Conservation (phyloP, 495 filamentous ascomycete species). For the Penicillium argentinense region DNA sequence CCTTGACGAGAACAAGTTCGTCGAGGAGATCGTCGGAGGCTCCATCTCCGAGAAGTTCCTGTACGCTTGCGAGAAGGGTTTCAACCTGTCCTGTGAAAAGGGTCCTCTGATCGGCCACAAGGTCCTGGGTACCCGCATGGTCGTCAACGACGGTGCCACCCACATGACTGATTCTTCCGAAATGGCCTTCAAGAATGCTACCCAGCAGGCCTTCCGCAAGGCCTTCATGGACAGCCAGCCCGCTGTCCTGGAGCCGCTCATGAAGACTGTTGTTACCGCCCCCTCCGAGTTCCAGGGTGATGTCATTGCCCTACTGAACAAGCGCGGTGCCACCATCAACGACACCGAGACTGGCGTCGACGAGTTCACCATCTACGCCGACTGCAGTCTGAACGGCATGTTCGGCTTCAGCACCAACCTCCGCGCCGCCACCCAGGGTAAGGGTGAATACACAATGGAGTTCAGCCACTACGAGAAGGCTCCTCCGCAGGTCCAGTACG, state of each 20-base stretch:
- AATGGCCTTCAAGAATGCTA: slow-evolving; percentile 96
- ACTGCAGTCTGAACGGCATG: slow-evolving; percentile 93
- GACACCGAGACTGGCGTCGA: slow-evolving; percentile 94
- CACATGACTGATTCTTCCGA: slow-evolving; percentile 98
- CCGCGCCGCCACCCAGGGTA: slow-evolving; percentile 93
- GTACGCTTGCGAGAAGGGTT: slow-evolving; percentile 94
- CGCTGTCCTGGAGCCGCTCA: slow-evolving; percentile 87
- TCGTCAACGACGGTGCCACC: slow-evolving; percentile 94
- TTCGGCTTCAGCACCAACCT: slow-evolving; percentile 93
- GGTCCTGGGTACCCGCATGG: slow-evolving; percentile 86
- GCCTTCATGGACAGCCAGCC: slow-evolving; percentile 79
- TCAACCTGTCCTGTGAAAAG: slow-evolving; percentile 78
- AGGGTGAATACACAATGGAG: slow-evolving; percentile 99
- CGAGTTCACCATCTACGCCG: slow-evolving; percentile 92
- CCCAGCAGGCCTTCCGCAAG: slow-evolving; percentile 96
- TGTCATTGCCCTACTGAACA: slow-evolving; percentile 92
- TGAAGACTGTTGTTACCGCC: slow-evolving; percentile 96
- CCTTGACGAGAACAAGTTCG: slow-evolving; percentile 78
- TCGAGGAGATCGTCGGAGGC: slow-evolving; percentile 83
- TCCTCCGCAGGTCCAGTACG: slow-evolving; percentile 85
- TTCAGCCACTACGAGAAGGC: slow-evolving; percentile 92
- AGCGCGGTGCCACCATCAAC: slow-evolving; percentile 90
- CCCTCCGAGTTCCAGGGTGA: slow-evolving; percentile 98
- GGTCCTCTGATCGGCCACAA: slow-evolving; percentile 92
- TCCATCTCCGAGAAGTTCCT: slow-evolving; percentile 95